A percentile compares a stretch with the other conserved stretches of the same genome.
phyloP scores from a whole-genome alignment of 768 basidiomycete species.

The Zangia roseola region DNA sequence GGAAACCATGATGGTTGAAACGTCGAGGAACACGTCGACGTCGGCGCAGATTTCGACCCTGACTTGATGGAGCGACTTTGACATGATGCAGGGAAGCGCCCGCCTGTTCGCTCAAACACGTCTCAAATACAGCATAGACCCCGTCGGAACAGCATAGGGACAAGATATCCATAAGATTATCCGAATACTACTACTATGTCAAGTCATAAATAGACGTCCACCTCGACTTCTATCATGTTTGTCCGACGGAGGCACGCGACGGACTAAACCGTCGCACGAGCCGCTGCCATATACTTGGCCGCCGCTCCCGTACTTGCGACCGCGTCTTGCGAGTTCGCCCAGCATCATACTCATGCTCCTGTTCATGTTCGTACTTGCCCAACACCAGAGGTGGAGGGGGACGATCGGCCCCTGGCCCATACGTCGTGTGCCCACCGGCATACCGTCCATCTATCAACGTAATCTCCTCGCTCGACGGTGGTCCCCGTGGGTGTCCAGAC shows the following conservation, averaged over 20 bases:
- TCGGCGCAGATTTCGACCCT: neutral
- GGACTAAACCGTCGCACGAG: slow-evolving; percentile 26
- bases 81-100: no score
- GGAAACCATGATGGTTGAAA: neutral
- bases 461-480: slow-evolving; percentile 14
- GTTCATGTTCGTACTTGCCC: slow-evolving; percentile 9
- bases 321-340: slow-evolving; percentile 1
- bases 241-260: slow-evolving; percentile 18
- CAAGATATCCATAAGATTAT: no score
- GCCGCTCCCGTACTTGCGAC: slow-evolving; percentile 13
- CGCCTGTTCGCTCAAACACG: no score
- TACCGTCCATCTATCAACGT: slow-evolving; percentile 6
- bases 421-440: neutral
- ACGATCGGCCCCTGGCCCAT: slow-evolving; percentile 9
- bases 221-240: slow-evolving; percentile 11
- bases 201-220: neutral
- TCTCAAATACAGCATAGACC: neutral
- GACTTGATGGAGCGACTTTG: neutral
- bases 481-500: slow-evolving; percentile 2
- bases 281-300: slow-evolving; percentile 25
- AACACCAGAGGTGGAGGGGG: neutral
- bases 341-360: neutral
- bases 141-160: no score
- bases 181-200: no score
- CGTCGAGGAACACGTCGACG: no score